These are phyloP conservation scores for Drechslera avenae DNA, from an alignment of 2,329 filamentous ascomycete genomes.

Conservation along the genomic window DNA sequence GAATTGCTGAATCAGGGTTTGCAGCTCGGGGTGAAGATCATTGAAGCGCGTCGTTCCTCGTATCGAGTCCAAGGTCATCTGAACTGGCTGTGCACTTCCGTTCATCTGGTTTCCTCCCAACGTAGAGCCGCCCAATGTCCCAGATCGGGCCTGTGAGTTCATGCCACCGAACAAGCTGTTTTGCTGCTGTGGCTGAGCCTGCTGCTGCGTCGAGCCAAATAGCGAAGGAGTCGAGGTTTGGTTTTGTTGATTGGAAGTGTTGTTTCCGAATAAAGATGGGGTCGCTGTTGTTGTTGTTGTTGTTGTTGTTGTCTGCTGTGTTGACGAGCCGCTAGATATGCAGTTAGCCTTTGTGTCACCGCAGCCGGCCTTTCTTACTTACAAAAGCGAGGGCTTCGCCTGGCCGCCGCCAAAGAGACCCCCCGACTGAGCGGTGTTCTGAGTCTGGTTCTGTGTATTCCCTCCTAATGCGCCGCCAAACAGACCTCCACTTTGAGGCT, in stretches of 20 bases:
- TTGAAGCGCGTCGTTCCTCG: slow-evolving; percentile 89
- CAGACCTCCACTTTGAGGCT: slow-evolving; percentile 35
- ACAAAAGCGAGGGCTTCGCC: slow-evolving; percentile 47
- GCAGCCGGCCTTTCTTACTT: slow-evolving; percentile 23
- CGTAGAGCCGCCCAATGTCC: slow-evolving; percentile 33
- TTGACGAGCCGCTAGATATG: slow-evolving; percentile 41
- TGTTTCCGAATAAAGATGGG: slow-evolving; percentile 41
- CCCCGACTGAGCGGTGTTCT: slow-evolving; percentile 32
- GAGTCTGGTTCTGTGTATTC: slow-evolving; percentile 32
- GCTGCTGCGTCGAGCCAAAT: slow-evolving; percentile 36
- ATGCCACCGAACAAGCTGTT: slow-evolving; percentile 42
- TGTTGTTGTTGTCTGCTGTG: slow-evolving; percentile 35
- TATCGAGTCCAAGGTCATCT: slow-evolving; percentile 63
- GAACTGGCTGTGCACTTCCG: slow-evolving; percentile 33
- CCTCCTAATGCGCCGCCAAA: slow-evolving; percentile 44
- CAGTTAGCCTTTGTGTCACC: slow-evolving; percentile 34
- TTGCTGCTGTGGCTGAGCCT: slow-evolving; percentile 38
- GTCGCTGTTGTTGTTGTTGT: slow-evolving; percentile 27
- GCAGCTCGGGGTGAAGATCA: slow-evolving; percentile 81
- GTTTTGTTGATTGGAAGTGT: slow-evolving; percentile 32
- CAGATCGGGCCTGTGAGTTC: slow-evolving; percentile 34
- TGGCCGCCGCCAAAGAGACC: slow-evolving; percentile 43
- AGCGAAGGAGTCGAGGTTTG: slow-evolving; percentile 41
- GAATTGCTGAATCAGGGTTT: slow-evolving; percentile 75
- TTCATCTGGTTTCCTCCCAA: slow-evolving; percentile 35